Percentiles rank a stretch among this genome's conserved stretches.
These are phyloP conservation scores for Penicillium simplicissimum DNA, from an alignment of 495 filamentous ascomycete genomes.

Conservation along the genomic window DNA sequence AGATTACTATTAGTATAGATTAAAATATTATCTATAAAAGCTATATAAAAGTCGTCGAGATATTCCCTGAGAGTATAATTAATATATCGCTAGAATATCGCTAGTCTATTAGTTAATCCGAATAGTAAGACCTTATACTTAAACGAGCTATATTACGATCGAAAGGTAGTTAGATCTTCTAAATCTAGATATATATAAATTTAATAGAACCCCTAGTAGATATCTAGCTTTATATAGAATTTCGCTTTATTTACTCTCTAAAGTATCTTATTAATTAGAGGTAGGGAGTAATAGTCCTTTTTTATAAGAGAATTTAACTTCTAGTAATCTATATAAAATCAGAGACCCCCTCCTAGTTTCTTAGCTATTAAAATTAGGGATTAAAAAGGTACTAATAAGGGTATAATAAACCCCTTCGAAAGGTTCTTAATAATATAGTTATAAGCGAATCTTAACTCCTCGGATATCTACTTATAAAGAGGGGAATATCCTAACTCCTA, in stretches of 20 bases:
- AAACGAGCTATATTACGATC: background rate
- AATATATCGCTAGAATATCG: conserved; percentile 11
- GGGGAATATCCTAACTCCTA: conserved; percentile 8
- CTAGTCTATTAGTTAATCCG: conserved; percentile 4
- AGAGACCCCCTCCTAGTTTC: too few relatives aligned
- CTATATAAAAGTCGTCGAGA: conserved; percentile 5
- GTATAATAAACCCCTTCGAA: conserved; percentile 42
- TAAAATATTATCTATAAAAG: conserved; percentile 9
- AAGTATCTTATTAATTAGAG: conserved; percentile 46
- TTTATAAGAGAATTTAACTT: too few relatives aligned
- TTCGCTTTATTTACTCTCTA: conserved; percentile 28
- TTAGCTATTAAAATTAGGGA: too few relatives aligned
- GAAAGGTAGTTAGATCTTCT: conserved; percentile 7
- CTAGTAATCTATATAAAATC: too few relatives aligned
- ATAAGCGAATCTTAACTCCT: background rate
- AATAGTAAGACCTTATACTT: conserved; percentile 13
- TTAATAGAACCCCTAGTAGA: conserved; percentile 40
- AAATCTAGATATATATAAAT: conserved; percentile 24
- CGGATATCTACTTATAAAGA: conserved; percentile 1
- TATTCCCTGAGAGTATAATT: background rate
- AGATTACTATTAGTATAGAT: background rate
- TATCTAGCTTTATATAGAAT: conserved; percentile 50
- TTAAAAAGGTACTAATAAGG: conserved; percentile 17
- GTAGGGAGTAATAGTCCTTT: conserved; percentile 51
- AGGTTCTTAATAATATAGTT: conserved; percentile 13